Evolutionary conservation across 345 rosid species (phyloP), one percentile per base, ranked within the genome.

Genomic region (Xanthoceras sorbifolium): DNA sequence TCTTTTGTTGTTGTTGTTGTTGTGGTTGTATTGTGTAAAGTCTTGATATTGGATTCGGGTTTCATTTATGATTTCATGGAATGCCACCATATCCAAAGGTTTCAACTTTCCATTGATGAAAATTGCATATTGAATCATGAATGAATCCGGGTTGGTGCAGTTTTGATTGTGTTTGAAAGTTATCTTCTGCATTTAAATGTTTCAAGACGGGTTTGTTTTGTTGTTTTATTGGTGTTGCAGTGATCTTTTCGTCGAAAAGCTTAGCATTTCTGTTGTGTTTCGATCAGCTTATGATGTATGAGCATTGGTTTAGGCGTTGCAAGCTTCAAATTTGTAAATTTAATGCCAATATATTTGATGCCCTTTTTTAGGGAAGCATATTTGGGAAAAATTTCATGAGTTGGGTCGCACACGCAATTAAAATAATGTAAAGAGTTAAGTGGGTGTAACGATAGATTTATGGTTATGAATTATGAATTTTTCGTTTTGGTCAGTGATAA

Each of bases 101-200:
- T 9, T 42, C 46, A 10, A 42, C 46, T 9, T 17, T 50, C 6
- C n/a, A 17, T 50, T 50, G n/a, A 50, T 50, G 55, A 50, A 18
- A 50, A 50, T 15, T 50, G 55, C n/a, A 50, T 50, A 42, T 50
- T 50, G 55, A 50, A 50, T 50, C 55, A 50, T 50, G 55, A 50
- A 17, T 17, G 55, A 50, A 50, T 50, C 55, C 11, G 55, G 50
- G 55, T 50, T 17, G 55, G 55, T 50, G 55, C n/a, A 18, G 55
- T 57, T 57, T 57, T 57, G 62, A 20, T 57, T 57, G n/a, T 57
- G 62, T 57, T 22, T 57, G 62, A 23, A 57, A 57, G 62, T 57
- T 4, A 6, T 23, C 28, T 57, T 23, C 28, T 50, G 55, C 55
- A 18, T 50, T 42, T 42, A 15, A 50, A 50, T 50, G 55, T 50